phyloP scores from a whole-genome alignment of 2,329 filamentous ascomycete genomes.

The Fusarium zealandicum region DNA sequence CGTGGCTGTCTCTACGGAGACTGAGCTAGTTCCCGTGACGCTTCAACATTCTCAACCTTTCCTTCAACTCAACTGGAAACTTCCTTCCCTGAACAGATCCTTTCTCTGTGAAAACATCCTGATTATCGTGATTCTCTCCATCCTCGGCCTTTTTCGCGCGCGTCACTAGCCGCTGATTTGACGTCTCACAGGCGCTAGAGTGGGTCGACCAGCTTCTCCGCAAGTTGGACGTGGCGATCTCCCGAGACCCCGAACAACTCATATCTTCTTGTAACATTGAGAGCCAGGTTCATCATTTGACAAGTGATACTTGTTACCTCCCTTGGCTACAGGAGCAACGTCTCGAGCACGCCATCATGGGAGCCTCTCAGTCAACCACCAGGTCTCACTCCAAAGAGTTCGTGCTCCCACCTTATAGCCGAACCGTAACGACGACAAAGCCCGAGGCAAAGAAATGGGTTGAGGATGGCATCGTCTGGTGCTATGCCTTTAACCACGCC shows the following conservation, averaged over 20 bases:
- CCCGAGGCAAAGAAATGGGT: slow-evolving; percentile 67
- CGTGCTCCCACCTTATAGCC: slow-evolving; percentile 42
- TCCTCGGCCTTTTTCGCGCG: slow-evolving; percentile 21
- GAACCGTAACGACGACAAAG: slow-evolving; percentile 60
- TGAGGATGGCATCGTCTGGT: slow-evolving; percentile 71
- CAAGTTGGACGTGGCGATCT: slow-evolving; percentile 27
- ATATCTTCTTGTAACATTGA: neutral
- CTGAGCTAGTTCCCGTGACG: neutral
- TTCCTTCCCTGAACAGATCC: neutral
- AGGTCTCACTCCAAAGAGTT: slow-evolving; percentile 28
- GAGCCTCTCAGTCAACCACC: slow-evolving; percentile 11
- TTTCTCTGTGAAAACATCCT: neutral
- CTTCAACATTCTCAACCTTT: neutral
- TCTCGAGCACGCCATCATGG: slow-evolving; percentile 13
- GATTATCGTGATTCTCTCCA: slow-evolving; percentile 1
- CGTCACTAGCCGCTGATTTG: slow-evolving; percentile 33
- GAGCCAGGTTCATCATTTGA: neutral
- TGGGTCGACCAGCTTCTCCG: slow-evolving; percentile 31
- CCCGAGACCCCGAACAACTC: slow-evolving; percentile 11
- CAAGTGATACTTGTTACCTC: neutral
- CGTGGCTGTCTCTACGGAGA: slow-evolving; percentile 17
- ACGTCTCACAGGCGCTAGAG: slow-evolving; percentile 22
- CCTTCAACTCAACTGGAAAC: neutral
- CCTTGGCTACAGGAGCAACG: neutral
- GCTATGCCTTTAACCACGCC: slow-evolving; percentile 75